Conservation (phyloP, 164 flowering plant genomes). For the Buxus sempervirens region DNA sequence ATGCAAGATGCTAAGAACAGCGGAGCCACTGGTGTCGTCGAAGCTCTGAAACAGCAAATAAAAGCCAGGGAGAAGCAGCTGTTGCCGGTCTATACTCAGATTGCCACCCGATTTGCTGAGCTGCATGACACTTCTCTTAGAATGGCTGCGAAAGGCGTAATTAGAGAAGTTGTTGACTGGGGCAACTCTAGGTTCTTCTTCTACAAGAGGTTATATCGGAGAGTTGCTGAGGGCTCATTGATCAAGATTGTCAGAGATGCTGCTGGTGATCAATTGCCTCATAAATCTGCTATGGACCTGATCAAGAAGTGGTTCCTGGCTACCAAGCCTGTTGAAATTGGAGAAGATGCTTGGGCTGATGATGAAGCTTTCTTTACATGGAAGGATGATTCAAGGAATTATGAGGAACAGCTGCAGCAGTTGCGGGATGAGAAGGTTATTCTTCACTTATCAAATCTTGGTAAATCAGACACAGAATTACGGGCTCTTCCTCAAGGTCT, state of each 20-base stretch:
- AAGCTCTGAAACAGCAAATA: constrained; percentile 58
- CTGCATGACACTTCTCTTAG: constrained; percentile 93
- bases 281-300: constrained; percentile 57
- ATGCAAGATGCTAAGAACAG: constrained; percentile 51
- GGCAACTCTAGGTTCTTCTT: constrained; percentile 65
- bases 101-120: constrained; percentile 94
- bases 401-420: constrained; percentile 61
- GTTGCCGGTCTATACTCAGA: constrained; percentile 86
- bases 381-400: constrained; percentile 66
- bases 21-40: constrained; percentile 25
- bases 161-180: constrained; percentile 83
- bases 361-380: constrained; percentile 78
- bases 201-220: constrained; percentile 68
- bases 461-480: constrained; percentile 66
- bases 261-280: constrained; percentile 68
- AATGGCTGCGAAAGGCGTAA: constrained; percentile 96
- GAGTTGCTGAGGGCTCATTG: constrained; percentile 68
- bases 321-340: constrained; percentile 35
- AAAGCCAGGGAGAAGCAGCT: constrained; percentile 82
- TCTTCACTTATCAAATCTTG: constrained; percentile 62
- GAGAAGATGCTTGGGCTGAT: constrained; percentile 61
- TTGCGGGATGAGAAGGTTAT: constrained; percentile 70
- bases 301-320: constrained; percentile 70
- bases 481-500: constrained; percentile 83
- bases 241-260: constrained; percentile 61